Base-by-base conservation (phyloP, 768 basidiomycete genomes). In the Tylopilus rubrobrunneus region DNA sequence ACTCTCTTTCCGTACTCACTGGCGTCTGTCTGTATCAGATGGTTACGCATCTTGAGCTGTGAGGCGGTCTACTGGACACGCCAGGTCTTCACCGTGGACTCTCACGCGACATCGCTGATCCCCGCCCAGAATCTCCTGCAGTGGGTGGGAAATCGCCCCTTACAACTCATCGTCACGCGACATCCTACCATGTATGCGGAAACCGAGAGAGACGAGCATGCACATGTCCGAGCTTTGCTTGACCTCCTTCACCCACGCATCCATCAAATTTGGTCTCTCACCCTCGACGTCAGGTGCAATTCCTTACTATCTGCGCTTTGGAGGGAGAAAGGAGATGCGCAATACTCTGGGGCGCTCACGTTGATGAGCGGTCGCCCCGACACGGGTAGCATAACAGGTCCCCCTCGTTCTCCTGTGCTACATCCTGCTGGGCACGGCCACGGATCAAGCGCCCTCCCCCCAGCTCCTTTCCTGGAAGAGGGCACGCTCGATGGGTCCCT, bases 21-120 rank as follows among this genome's bases (percentile, higher is more conserved):
- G 31, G 58, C 62, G n/a, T 57, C 52, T 6, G 62, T 63, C 19
- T 62, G 62, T 28, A 17, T 46, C 40, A 47, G 58, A 28, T 62
- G 60, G 60, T 42, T 50, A 5, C 62, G 53, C 29, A 49, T 62
- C 12, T 19, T 63, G 45, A 46, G 46, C 28, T 51, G 23, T 11
- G 39, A 52, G n/a, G 49, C 52, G 8, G 57, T 47, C 21, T 62
- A 54, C 49, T 62, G 60, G 62, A 62, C 60, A 29, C 57, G 62
- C 41, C 45, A 52, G 40, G 48, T 63, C 48, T 28, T 63, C 37
- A 60, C 45, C 28, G 44, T 62, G 27, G 62, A 60, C 40, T 47
- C 56, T 33, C 23, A 47, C 19, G 36, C 23, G 36, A 42, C 52
- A 23, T 23, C 36, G 11, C 55, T 12, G 8, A 31, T 19, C 25